phyloP scores from a whole-genome alignment of 1,139 yeast species.

The Geotrichum candidum region DNA sequence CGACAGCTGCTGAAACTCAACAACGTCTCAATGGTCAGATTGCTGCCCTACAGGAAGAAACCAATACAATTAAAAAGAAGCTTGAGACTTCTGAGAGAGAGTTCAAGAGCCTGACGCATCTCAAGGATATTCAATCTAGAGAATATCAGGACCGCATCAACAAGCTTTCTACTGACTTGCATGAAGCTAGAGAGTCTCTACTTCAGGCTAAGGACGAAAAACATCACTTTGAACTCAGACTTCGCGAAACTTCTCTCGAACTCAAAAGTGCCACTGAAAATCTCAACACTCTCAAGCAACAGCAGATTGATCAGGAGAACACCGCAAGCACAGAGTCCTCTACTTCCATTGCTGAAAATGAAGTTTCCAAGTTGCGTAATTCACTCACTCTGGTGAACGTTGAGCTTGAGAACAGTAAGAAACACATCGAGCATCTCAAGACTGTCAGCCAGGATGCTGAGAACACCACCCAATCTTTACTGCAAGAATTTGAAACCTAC shows the following conservation, averaged over 20 bases:
- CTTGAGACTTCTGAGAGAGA: slow-evolving; percentile 45
- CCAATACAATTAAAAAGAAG: slow-evolving; percentile 42
- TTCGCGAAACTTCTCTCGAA: slow-evolving; percentile 36
- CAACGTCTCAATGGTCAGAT: slow-evolving; percentile 47
- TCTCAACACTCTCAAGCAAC: slow-evolving; percentile 30
- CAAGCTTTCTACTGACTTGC: slow-evolving; percentile 46
- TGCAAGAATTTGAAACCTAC: slow-evolving; percentile 41
- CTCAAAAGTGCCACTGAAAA: slow-evolving; percentile 38
- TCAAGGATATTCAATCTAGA: slow-evolving; percentile 31
- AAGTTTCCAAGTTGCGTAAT: slow-evolving; percentile 35
- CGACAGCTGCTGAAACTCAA: slow-evolving; percentile 47
- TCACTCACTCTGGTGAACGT: slow-evolving; percentile 41
- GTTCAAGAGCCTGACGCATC: slow-evolving; percentile 22
- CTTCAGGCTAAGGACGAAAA: slow-evolving; percentile 40
- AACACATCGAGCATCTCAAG: slow-evolving; percentile 47
- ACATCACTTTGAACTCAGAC: slow-evolving; percentile 31
- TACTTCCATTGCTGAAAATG: slow-evolving; percentile 20
- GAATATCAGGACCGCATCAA: slow-evolving; percentile 67
- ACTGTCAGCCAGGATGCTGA: slow-evolving; percentile 47
- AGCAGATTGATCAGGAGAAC: not conserved
- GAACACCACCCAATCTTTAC: slow-evolving; percentile 42
- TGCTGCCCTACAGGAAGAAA: slow-evolving; percentile 47
- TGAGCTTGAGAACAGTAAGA: slow-evolving; percentile 45
- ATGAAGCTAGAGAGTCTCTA: slow-evolving; percentile 40
- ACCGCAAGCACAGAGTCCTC: not conserved